Base-by-base conservation (phyloP, 371 early-diverging fungal genomes). In the Massospora cicadina region DNA sequence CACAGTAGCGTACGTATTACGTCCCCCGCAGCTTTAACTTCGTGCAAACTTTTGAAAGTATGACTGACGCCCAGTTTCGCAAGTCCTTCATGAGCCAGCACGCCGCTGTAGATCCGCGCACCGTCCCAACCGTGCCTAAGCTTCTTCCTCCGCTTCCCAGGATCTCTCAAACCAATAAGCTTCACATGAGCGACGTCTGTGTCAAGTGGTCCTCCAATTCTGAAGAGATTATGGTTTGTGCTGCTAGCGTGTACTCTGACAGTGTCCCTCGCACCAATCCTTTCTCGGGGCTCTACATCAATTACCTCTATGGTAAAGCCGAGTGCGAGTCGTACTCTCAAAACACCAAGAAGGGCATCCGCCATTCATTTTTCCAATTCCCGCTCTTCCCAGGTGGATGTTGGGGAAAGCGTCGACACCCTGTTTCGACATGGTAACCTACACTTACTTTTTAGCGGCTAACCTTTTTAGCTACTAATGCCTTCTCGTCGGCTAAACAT, bases 111-210 rank as follows among this genome's bases (percentile, higher is more conserved):
- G 43, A 43, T 17, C 43, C 43, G 5, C 43, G 43, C 43, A 43
- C 43, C 17, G 60, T 60, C 25, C 60, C 60, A 2, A 27, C 31
- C 31, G 60, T 60, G 31, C 60, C 60, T 10, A 60, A 60, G 60
- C 31, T 60, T 10, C 31, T 60, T 10, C 60, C 60, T 60, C 60
- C 60, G 17, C 60, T 60, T 23, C 60, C 60, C 31, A 27, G 60
- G 5, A 30, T 60, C 31, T 60, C 60, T 60, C 60, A 27, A 2
- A 24, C 30, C 60, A 60, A 60, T 17, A 24, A 60, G 30, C 25
- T 27, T 7, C 25, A 60, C 23, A 30, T 60, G 21, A 30, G 31
- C 60, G 28, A 60, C 25, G 60, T 60, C 60, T 60, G 60, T 60
- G 17, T 60, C 3, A 25, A 26, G 30, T 60, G 60, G 60, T 21